Base-by-base conservation (phyloP, 257 asterid genomes). In the Handroanthus guayacan region DNA sequence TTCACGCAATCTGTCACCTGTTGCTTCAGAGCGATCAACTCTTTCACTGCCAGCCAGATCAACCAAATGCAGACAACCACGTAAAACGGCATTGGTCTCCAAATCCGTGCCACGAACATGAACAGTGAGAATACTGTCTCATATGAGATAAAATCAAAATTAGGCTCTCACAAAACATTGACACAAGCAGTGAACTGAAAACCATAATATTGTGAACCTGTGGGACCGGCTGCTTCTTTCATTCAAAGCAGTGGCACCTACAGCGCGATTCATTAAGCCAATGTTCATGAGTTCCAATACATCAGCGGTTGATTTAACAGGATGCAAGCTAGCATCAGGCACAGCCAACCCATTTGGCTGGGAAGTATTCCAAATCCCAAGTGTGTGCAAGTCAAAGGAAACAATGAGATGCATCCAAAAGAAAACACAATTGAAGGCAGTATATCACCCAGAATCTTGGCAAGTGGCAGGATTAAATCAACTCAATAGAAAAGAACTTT, bases 1-100 rank as follows among this genome's bases (percentile, higher is more conserved):
- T 88, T 95, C 99, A 58, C 96, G 88, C 66, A 95, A 84, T 78
- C 99, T 86, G 67, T 95, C 99, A 67, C 99, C 99, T 12, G 91
- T 90, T 52, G 93, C 95, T 84, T 92, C 97, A 71, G 99, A 92
- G 43, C 98, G 94, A 66, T 91, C 96, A 2, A 95, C 96, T 81
- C 99, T 89, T 85, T 95, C 99, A 86, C 99, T 92, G 17, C 99
- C 99, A 75, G 99, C 99, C 78, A 95, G 88, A 89, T 95, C 99
- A 74, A 95, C 97, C 87, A 95, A 85, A 87, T 95, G 99, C 73
- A 95, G 89, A 83, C 98, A 87, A 58, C 99, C 99, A 11, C 95
- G 97, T 65, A 91, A 82, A 74, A 86, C 79, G 70, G 82, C 87
- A 75, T 89, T 84, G 16, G 95, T 92, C 85, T 95, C 95, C 91